Conservation (phyloP, 192 early-diverging fungal species). For the Rhizophagus prolifer region DNA sequence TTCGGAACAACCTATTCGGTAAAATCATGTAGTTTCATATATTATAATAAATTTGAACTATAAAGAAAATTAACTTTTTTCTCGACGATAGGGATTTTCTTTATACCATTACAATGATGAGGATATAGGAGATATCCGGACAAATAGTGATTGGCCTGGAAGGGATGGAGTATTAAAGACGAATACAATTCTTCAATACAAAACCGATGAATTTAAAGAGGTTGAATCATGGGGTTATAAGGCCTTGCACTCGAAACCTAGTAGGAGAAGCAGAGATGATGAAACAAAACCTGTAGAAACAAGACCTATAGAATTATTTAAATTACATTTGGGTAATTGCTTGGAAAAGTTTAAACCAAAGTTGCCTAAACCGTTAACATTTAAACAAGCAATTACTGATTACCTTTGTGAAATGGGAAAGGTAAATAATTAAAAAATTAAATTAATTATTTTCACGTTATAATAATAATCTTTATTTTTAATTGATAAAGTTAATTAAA, state of each 20-base stretch:
- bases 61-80: too few relatives aligned
- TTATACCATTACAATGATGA: too few relatives aligned
- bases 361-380: conserved; percentile 28
- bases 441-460: background rate
- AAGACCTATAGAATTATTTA: background rate
- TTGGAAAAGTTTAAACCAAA: background rate
- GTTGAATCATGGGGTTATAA: background rate
- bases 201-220: background rate
- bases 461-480: background rate
- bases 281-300: background rate
- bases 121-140: background rate
- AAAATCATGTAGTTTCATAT: background rate
- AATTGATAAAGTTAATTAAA: conserved; percentile 1
- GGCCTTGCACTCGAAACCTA: background rate
- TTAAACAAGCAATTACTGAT: background rate
- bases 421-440: background rate
- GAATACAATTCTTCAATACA: background rate
- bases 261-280: background rate
- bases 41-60: background rate
- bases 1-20: conserved; percentile 5
- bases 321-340: background rate
- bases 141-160: background rate
- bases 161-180: background rate
- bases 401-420: background rate
- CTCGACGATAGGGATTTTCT: too few relatives aligned